A percentile compares a stretch with the other conserved stretches of the same genome.
phyloP scores from a whole-genome alignment of 768 basidiomycete genomes.

The Pisolithus albus region DNA sequence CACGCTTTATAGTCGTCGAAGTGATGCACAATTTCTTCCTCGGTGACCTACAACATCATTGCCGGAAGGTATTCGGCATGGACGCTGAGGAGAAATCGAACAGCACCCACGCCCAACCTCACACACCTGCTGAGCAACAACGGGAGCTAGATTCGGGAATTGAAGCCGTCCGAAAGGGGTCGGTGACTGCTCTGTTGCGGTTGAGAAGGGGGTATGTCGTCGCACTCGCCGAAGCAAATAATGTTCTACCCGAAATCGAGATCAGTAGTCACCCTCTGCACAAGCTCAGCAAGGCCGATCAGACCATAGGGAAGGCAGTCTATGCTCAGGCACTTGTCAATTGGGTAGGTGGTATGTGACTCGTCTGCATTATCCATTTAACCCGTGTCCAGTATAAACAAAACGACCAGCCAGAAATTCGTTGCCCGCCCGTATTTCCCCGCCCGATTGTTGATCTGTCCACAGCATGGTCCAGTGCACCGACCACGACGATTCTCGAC shows the following conservation, averaged over 20 bases:
- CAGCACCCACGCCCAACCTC: background rate
- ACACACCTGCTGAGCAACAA: background rate
- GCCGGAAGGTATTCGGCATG: slow-evolving; percentile 16
- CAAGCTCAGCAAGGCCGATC: too few relatives aligned
- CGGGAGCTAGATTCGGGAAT: background rate
- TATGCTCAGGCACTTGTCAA: too few relatives aligned
- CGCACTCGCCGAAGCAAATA: background rate
- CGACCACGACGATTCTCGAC: background rate
- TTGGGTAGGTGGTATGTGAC: too few relatives aligned
- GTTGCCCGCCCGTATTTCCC: background rate
- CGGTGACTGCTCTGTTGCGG: background rate
- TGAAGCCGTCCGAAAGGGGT: background rate
- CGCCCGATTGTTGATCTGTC: background rate
- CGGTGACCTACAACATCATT: background rate
- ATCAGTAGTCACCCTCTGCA: too few relatives aligned
- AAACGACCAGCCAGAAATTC: background rate
- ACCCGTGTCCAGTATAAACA: background rate
- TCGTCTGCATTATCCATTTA: too few relatives aligned
- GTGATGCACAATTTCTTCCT: slow-evolving; percentile 35
- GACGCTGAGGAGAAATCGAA: background rate
- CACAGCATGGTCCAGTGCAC: background rate
- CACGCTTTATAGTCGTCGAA: slow-evolving; percentile 20
- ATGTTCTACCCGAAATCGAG: background rate
- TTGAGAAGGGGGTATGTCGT: background rate
- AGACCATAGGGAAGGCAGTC: too few relatives aligned